Percentiles rank a stretch among this genome's conserved stretches.
These are phyloP conservation scores for Phytophthora tubulina DNA, from an alignment of 352 stramenopile species.

Conservation along the genomic window DNA sequence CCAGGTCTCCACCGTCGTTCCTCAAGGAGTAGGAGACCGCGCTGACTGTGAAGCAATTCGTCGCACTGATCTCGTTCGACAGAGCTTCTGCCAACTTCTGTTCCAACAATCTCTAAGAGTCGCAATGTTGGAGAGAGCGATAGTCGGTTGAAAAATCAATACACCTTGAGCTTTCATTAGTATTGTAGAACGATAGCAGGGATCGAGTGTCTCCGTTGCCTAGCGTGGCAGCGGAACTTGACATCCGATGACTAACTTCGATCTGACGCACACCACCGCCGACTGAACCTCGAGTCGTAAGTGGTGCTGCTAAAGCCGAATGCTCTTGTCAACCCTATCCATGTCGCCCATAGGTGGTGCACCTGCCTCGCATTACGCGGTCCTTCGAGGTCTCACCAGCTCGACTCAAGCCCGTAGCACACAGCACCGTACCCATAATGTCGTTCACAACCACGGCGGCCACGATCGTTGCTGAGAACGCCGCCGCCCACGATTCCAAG, in stretches of 20 bases:
- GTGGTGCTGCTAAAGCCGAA: slow-evolving; percentile 17
- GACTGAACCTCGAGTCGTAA: slow-evolving; percentile 3
- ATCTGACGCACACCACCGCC: slow-evolving; percentile 18
- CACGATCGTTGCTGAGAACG: slow-evolving; percentile 75
- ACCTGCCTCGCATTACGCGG: slow-evolving; percentile 20
- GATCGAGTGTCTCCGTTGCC: slow-evolving; percentile 54
- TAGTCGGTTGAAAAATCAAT: slow-evolving; percentile 72
- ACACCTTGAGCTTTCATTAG: slow-evolving; percentile 48
- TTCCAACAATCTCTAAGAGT: slow-evolving; percentile 75
- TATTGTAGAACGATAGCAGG: slow-evolving; percentile 54
- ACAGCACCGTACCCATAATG: slow-evolving; percentile 72
- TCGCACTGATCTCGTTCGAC: slow-evolving; percentile 63
- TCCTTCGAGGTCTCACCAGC: slow-evolving; percentile 59
- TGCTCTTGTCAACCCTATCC: slow-evolving; percentile 17
- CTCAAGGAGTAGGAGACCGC: slow-evolving; percentile 73
- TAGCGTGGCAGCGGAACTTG: slow-evolving; percentile 14
- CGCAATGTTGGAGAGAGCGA: slow-evolving; percentile 72
- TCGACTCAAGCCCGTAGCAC: slow-evolving; percentile 59
- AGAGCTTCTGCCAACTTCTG: slow-evolving; percentile 45
- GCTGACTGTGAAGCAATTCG: slow-evolving; percentile 53
- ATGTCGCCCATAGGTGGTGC: slow-evolving; percentile 23
- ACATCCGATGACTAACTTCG: slow-evolving; percentile 20
- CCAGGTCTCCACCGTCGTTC: slow-evolving; percentile 41
- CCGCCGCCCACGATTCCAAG: slow-evolving; percentile 59
- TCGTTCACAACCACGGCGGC: slow-evolving; percentile 76